Evolutionary conservation across 352 stramenopile genomes (phyloP).

Genomic region (Pythium volutum): DNA sequence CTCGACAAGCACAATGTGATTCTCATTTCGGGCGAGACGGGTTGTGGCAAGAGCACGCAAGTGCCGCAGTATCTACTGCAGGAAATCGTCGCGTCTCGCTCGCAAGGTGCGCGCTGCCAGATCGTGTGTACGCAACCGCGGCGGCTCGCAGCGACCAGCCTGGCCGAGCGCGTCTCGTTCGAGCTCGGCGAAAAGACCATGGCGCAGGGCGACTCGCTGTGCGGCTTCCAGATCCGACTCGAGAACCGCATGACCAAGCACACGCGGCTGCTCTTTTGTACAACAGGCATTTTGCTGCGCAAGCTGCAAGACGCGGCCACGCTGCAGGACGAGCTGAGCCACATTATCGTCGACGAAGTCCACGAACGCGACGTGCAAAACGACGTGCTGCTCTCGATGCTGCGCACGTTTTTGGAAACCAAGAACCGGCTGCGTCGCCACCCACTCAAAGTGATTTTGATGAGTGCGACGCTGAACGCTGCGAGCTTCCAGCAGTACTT

Average conservation of each 20-base stretch:
- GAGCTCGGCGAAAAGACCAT: conserved; percentile 87
- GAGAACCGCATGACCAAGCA: conserved; percentile 83
- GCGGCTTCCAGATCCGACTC: conserved; percentile 93
- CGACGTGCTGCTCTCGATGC: conserved; percentile 90
- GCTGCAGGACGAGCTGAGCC: conserved; percentile 85
- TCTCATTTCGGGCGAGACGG: conserved; percentile 94
- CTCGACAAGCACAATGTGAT: conserved; percentile 87
- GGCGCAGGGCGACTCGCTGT: conserved; percentile 55
- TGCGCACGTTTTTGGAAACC: conserved; percentile 79
- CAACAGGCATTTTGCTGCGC: conserved; percentile 93
- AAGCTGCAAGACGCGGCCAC: conserved; percentile 84
- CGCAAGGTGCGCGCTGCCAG: conserved; percentile 74
- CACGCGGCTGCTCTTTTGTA: conserved; percentile 94
- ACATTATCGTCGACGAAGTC: conserved; percentile 98
- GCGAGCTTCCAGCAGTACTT: conserved; percentile 96
- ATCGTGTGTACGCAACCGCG: conserved; percentile 97
- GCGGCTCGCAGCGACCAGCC: conserved; percentile 94
- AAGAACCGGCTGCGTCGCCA: conserved; percentile 37
- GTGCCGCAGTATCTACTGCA: conserved; percentile 97
- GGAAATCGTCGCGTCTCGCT: conserved; percentile 63
- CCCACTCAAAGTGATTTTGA: conserved; percentile 94
- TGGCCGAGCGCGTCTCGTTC: conserved; percentile 91
- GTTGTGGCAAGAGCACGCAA: conserved; percentile 95
- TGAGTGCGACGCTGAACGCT: conserved; percentile 96
- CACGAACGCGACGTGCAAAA: conserved; percentile 95